Conservation (phyloP, 1,284 basidiomycete genomes). For the Pterula multifida region DNA sequence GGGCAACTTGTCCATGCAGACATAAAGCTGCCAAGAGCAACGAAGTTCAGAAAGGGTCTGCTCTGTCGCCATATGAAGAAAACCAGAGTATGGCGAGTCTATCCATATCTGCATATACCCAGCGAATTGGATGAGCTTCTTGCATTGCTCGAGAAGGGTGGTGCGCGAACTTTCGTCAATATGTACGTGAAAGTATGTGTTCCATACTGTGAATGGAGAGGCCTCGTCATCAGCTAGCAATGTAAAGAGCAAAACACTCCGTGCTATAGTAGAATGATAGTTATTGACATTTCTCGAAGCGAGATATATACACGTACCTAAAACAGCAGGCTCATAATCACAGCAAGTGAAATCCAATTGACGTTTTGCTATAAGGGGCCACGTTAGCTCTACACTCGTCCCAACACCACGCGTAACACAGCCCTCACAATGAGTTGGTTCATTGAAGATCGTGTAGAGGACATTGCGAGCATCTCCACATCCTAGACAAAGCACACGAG, state of each 20-base stretch:
- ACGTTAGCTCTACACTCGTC: neutral
- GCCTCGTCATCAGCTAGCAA: constrained; percentile 20
- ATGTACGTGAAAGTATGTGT: constrained; percentile 44
- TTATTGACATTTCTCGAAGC: neutral
- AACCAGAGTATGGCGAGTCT: constrained; percentile 19
- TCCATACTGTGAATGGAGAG: constrained; percentile 27
- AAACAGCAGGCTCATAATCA: constrained; percentile 42
- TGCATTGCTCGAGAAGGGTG: constrained; percentile 30
- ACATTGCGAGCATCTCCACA: constrained; percentile 49
- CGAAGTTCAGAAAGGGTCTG: constrained; percentile 25
- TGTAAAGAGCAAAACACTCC: constrained; percentile 25
- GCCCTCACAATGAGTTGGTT: constrained; percentile 15
- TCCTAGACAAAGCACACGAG: constrained; percentile 36
- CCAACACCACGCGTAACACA: neutral
- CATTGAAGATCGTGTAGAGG: constrained; percentile 32
- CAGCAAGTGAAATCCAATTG: constrained; percentile 47
- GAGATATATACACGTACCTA: constrained; percentile 25
- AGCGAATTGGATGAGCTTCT: constrained; percentile 26
- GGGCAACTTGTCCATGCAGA: neutral
- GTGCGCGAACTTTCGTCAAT: constrained; percentile 28
- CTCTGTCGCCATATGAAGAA: constrained; percentile 20
- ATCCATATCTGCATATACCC: constrained; percentile 25
- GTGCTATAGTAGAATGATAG: constrained; percentile 17
- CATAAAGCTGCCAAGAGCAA: constrained; percentile 18
- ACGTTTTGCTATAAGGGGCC: constrained; percentile 14